phyloP scores from a whole-genome alignment of 192 early-diverging fungal genomes.

The Coemansia sp. region DNA sequence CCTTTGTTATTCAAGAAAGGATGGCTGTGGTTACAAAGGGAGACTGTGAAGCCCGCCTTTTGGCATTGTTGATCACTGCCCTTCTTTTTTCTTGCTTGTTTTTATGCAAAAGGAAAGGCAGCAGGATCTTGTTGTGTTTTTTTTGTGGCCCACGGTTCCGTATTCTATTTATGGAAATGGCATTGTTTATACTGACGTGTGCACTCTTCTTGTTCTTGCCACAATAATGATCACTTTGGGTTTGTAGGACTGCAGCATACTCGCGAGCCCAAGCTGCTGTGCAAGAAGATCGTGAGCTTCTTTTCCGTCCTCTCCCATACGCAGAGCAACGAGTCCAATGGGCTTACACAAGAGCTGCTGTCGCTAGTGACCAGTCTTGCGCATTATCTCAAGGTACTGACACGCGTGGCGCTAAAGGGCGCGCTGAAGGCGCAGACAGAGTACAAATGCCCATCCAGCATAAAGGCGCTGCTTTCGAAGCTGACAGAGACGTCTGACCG shows the following conservation, averaged over 20 bases:
- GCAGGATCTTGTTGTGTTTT: neutral
- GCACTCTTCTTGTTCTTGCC: constrained; percentile 4
- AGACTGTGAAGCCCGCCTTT: neutral
- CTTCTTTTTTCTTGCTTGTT: neutral
- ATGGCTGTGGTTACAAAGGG: neutral
- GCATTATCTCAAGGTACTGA: constrained; percentile 88
- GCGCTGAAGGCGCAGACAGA: constrained; percentile 68
- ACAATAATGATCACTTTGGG: neutral
- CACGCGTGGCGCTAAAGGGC: constrained; percentile 84
- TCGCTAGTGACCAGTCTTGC: constrained; percentile 88
- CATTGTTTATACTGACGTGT: neutral
- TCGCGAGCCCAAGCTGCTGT: constrained; percentile 92
- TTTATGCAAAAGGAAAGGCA: neutral
- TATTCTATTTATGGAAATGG: constrained; percentile 5
- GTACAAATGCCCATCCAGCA: constrained; percentile 50
- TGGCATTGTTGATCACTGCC: neutral
- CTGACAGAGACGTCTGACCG: constrained; percentile 67
- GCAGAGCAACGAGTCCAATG: constrained; percentile 54
- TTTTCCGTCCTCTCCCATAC: constrained; percentile 86
- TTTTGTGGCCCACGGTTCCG: neutral
- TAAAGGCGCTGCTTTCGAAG: constrained; percentile 73
- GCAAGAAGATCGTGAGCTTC: constrained; percentile 92
- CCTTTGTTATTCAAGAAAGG: neutral
- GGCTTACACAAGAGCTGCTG: constrained; percentile 83
- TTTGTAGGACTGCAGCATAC: constrained; percentile 65